phyloP scores from a whole-genome alignment of 805 yeast species.

The Hagleromyces aurorensis region DNA sequence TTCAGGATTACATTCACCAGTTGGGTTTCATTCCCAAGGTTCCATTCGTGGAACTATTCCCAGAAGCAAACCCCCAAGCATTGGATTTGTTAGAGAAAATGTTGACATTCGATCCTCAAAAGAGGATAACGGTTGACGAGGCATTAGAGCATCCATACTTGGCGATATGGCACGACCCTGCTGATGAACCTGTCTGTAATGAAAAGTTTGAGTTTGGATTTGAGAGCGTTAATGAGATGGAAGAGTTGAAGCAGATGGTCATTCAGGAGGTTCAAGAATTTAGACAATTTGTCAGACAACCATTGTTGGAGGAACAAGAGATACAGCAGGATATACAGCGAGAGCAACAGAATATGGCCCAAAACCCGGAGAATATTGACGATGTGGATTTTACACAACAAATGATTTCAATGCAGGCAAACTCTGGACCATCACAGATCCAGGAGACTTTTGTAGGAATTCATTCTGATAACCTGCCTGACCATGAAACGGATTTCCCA shows the following conservation, averaged over 20 bases:
- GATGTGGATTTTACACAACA: slow-evolving; percentile 15
- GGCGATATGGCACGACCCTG: slow-evolving; percentile 85
- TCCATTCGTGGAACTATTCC: slow-evolving; percentile 64
- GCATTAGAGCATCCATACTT: slow-evolving; percentile 87
- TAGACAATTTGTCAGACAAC: slow-evolving; percentile 74
- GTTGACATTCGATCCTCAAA: slow-evolving; percentile 80
- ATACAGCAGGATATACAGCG: slow-evolving; percentile 21
- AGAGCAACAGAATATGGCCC: slow-evolving; percentile 21
- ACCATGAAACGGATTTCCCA: slow-evolving; percentile 41
- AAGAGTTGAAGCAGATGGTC: slow-evolving; percentile 66
- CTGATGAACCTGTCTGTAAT: slow-evolving; percentile 81
- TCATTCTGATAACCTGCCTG: slow-evolving; percentile 38
- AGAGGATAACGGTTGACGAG: slow-evolving; percentile 78
- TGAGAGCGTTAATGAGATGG: slow-evolving; percentile 76
- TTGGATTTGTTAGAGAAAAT: slow-evolving; percentile 69
- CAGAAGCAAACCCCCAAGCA: slow-evolving; percentile 81
- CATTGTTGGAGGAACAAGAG: slow-evolving; percentile 48
- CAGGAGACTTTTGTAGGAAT: slow-evolving; percentile 36
- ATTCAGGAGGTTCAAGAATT: slow-evolving; percentile 71
- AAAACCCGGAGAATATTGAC: slow-evolving; percentile 3
- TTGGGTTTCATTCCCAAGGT: slow-evolving; percentile 76
- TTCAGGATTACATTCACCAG: slow-evolving; percentile 84
- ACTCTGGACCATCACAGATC: slow-evolving; percentile 15
- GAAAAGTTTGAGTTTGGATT: slow-evolving; percentile 80
- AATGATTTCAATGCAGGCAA: slow-evolving; percentile 19